A percentile compares a stretch with the other conserved stretches of the same genome.
Evolutionary conservation across 2,329 filamentous ascomycete genomes (phyloP).

Genomic region (Sordariomycetes sp.): DNA sequence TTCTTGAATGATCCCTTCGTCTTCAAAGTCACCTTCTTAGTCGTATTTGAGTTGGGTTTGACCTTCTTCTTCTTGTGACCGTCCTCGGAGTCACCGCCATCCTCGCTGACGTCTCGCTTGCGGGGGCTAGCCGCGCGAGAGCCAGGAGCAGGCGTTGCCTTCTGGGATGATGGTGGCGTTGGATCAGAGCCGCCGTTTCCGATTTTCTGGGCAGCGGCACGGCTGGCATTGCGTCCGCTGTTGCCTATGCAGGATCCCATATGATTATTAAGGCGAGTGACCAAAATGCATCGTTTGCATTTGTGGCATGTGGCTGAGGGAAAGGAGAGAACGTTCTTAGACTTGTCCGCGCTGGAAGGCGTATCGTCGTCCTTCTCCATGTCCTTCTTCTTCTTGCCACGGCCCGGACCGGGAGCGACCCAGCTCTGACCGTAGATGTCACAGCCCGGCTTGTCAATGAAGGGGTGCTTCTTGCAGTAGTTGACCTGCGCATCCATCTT

Average conservation of each 20-base stretch:
- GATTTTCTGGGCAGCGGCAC: conserved; percentile 54
- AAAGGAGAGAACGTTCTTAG: conserved; percentile 53
- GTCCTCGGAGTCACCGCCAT: conserved; percentile 43
- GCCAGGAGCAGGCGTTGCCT: conserved; percentile 47
- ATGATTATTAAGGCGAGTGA: conserved; percentile 57
- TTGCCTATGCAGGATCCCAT: conserved; percentile 62
- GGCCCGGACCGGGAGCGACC: conserved; percentile 59
- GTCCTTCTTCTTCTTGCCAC: conserved; percentile 74
- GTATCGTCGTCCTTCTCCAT: conserved; percentile 51
- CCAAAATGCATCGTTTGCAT: conserved; percentile 56
- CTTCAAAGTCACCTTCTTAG: conserved; percentile 51
- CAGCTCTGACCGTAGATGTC: conserved; percentile 80
- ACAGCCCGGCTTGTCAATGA: conserved; percentile 65
- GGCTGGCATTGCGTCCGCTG: conserved; percentile 52
- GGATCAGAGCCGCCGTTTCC: conserved; percentile 46
- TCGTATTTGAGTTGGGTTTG: conserved; percentile 16
- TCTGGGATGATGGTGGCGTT: conserved; percentile 54
- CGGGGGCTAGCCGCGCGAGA: conserved; percentile 45
- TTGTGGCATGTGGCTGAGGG: conserved; percentile 59
- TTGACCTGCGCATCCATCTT: conserved; percentile 58
- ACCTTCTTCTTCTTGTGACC: conserved; percentile 44
- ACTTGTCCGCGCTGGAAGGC: conserved; percentile 40
- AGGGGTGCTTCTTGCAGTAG: conserved; percentile 74
- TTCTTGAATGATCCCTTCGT: conserved; percentile 44
- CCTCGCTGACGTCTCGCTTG: conserved; percentile 48